These are phyloP conservation scores for Russula virescens DNA, from an alignment of 768 basidiomycete species.

Conservation along the genomic window DNA sequence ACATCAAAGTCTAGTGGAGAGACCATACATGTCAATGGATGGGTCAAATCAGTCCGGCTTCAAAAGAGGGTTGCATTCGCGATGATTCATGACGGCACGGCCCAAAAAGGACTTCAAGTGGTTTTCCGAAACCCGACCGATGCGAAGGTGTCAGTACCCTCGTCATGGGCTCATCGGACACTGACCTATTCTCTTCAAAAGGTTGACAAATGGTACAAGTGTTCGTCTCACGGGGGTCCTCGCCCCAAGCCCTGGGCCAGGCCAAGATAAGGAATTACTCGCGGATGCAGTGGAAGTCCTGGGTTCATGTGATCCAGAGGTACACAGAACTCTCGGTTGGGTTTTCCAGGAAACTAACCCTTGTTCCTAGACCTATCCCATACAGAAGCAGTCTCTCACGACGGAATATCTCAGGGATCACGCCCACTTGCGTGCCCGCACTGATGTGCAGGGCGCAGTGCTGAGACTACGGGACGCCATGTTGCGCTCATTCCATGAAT, in stretches of 20 bases:
- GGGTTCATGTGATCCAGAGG: constrained; percentile 56
- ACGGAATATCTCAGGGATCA: constrained; percentile 79
- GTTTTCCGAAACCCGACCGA: constrained; percentile 50
- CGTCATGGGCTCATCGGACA: background rate
- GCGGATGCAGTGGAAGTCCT: constrained; percentile 45
- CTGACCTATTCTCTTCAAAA: constrained; percentile 23
- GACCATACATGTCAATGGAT: constrained; percentile 55
- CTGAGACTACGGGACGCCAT: constrained; percentile 64
- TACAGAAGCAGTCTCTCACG: constrained; percentile 83
- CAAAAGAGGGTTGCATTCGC: constrained; percentile 90
- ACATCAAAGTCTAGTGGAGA: background rate
- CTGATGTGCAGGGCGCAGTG: constrained; percentile 63
- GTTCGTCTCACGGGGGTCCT: constrained; percentile 47
- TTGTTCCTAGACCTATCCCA: constrained; percentile 65
- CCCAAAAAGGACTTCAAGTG: constrained; percentile 63
- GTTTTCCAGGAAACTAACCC: constrained; percentile 14
- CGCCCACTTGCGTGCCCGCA: constrained; percentile 82
- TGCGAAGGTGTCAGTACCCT: constrained; percentile 32
- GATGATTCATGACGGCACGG: constrained; percentile 77
- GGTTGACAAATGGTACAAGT: constrained; percentile 50
- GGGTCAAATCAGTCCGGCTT: constrained; percentile 78
- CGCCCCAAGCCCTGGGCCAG: constrained; percentile 41
- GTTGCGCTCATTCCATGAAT: constrained; percentile 50
- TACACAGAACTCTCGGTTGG: constrained; percentile 27
- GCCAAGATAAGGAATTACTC: constrained; percentile 48